Conservation (phyloP, 106 monocot species). For the Amphibolis antarctica region DNA sequence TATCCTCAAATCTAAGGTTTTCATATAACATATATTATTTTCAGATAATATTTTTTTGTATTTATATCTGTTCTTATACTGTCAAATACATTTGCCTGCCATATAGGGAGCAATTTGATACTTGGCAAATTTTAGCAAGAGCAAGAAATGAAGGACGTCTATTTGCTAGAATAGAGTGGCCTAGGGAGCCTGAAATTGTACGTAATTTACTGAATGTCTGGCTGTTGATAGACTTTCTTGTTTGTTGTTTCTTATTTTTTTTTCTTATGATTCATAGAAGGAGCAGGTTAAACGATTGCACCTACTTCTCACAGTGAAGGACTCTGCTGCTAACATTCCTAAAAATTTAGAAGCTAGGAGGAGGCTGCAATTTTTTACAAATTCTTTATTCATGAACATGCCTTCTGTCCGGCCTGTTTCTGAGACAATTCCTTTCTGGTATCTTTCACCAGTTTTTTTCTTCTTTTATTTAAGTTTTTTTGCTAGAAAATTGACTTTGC, state of each 20-base stretch:
- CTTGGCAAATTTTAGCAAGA: conserved; percentile 73
- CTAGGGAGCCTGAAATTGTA: conserved; percentile 72
- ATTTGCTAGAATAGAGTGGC: conserved; percentile 80
- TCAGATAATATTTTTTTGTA: not conserved
- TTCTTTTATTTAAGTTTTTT: conserved; percentile 2
- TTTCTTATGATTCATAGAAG: conserved; percentile 35
- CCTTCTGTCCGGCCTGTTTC: conserved; percentile 76
- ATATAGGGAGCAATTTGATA: conserved; percentile 80
- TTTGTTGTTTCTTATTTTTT: not conserved
- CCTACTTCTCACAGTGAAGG: conserved; percentile 84
- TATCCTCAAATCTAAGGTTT: conserved; percentile 61
- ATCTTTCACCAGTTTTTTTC: not conserved
- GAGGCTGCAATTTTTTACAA: conserved; percentile 84
- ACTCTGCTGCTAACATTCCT: conserved; percentile 83
- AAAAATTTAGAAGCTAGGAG: conserved; percentile 93
- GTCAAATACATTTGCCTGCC: too few species aligned
- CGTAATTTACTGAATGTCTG: conserved; percentile 2
- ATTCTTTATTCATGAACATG: conserved; percentile 95
- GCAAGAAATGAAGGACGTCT: conserved; percentile 80
- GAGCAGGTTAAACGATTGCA: conserved; percentile 91
- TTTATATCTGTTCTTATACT: not conserved
- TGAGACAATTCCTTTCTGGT: conserved; percentile 95
- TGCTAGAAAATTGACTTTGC: not conserved
- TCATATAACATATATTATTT: not conserved
- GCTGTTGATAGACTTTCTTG: not conserved